These are phyloP conservation scores for Saccharum hybrid DNA, from an alignment of 202 grass and related monocot species.

Conservation along the genomic window DNA sequence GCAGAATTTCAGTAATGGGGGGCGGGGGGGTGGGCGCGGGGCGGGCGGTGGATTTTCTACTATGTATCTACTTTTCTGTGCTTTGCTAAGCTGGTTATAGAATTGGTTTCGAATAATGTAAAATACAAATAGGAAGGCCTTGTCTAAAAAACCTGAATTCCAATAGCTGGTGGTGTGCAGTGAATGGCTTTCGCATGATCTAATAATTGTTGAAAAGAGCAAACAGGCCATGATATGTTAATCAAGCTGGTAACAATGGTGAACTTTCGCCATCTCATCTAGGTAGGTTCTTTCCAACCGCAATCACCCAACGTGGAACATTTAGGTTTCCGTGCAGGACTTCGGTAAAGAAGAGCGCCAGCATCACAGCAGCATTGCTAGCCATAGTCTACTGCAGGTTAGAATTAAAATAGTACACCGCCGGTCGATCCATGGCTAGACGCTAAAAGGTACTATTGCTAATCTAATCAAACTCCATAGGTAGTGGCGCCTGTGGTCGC, in stretches of 20 bases:
- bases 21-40: too few species aligned
- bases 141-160: not conserved
- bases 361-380: not conserved
- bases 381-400: not conserved
- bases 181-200: constrained; percentile 35
- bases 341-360: constrained; percentile 29
- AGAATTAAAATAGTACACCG: constrained; percentile 6
- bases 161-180: not conserved
- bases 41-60: too few species aligned
- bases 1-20: not conserved
- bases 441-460: not conserved
- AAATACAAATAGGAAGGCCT: not conserved
- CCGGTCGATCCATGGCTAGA: constrained; percentile 17
- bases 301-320: constrained; percentile 41
- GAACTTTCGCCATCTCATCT: constrained; percentile 31
- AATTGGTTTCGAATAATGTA: not conserved
- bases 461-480: constrained; percentile 36
- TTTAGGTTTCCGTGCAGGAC: constrained; percentile 43
- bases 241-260: too few species aligned
- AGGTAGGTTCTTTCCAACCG: constrained; percentile 18
- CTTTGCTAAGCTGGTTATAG: not conserved
- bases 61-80: not conserved
- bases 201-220: constrained; percentile 10
- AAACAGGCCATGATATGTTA: not conserved
- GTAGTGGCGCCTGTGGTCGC: not conserved